Base-by-base conservation (phyloP, 2,329 filamentous ascomycete species). In the Neonectria punicea region DNA sequence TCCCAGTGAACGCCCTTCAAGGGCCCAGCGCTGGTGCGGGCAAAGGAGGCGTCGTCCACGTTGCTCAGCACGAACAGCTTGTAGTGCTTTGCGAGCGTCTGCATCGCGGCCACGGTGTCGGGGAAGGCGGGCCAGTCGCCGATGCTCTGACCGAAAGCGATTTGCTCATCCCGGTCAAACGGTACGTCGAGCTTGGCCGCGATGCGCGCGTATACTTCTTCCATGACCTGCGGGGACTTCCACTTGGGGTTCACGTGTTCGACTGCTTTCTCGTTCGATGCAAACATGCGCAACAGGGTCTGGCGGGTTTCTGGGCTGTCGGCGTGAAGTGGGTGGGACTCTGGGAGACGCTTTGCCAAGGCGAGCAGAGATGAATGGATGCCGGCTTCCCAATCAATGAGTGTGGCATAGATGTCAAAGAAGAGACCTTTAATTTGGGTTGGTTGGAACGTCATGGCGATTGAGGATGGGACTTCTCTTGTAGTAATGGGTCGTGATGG, bases 341-440 rank as follows among this genome's bases (percentile, higher is more conserved):
- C 18, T 0, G 81, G 78, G 0, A 85, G 77, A 16, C 74, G 77
- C 36, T 82, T 73, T 54, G 84, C 77, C 10, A 86, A 72, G 1
- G 85, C 81, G n/a, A 77, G 70, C 2, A 93, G 82, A 1, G 85
- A 82, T 1, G 77, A 67, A 50, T 85, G 77, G 61, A 93, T 85
- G 59, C 90, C 90, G 22, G 80, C 76, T 76, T 93, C 89, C 90
- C 90, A 93, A 80, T 94, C 90, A 61, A 94, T 88, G 2, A 94
- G 84, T 0, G 92, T 94, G 75, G 91, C 91, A 77, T 92, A 94
- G 80, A 91, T 88, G 79, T 94, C 92, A 79, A 94, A 93, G 73
- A 87, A 89, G 34, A 93, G 85, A 39, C 54, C 36, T 8, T 39
- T 58, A 25, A 6, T 25, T 25, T 25, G 25, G 25, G 25, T 25